phyloP scores from a whole-genome alignment of 169 alveolate species.

The Perkinsus olseni region DNA sequence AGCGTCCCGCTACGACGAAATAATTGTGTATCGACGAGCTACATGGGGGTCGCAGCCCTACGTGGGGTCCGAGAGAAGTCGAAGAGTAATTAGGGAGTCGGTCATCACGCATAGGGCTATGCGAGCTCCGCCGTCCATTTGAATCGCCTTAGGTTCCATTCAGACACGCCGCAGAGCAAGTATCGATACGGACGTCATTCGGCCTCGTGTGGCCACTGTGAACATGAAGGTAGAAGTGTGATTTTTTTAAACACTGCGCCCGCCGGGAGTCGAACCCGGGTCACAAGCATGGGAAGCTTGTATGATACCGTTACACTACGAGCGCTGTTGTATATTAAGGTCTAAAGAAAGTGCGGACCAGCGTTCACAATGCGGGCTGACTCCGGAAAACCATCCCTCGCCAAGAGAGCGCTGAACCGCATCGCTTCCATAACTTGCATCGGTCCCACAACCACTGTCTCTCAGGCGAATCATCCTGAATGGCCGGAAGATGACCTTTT shows the following conservation, averaged over 20 bases:
- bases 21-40: neutral
- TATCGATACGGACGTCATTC: neutral
- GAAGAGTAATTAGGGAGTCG: neutral
- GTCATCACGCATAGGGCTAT: neutral
- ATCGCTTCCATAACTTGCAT: too few relatives aligned
- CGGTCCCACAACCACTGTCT: too few relatives aligned
- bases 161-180: neutral
- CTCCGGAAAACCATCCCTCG: too few relatives aligned
- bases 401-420: too few relatives aligned
- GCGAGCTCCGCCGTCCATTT: too few relatives aligned
- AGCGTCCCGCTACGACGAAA: neutral
- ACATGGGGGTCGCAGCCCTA: neutral
- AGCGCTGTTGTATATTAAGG: neutral
- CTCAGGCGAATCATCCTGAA: neutral
- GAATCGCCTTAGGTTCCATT: neutral
- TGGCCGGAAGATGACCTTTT: neutral
- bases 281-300: constrained; percentile 1
- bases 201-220: neutral
- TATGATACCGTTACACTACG: constrained; percentile 2
- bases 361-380: too few relatives aligned
- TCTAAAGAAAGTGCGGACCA: too few relatives aligned
- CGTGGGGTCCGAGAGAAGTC: neutral
- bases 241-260: neutral
- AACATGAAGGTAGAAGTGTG: neutral
- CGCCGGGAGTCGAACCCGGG: constrained; percentile 7